A percentile compares a stretch with the other conserved stretches of the same genome.
phyloP scores from a whole-genome alignment of 2,329 filamentous ascomycete genomes.

The Alternaria metachromatica region DNA sequence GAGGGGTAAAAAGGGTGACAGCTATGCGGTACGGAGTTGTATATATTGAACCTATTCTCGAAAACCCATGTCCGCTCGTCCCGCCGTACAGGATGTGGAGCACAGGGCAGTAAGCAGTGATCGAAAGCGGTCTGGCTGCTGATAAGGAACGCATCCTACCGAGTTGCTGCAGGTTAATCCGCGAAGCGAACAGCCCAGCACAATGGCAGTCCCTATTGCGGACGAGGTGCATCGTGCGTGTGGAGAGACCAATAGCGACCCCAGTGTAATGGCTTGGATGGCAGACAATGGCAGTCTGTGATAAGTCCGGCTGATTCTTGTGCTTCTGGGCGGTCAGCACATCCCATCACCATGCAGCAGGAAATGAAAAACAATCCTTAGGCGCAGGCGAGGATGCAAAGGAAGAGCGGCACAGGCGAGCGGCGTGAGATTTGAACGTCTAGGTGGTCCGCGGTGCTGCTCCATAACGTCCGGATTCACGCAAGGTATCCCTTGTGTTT shows the following conservation, averaged over 20 bases:
- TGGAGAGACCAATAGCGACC: constrained; percentile 21
- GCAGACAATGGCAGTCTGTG: constrained; percentile 18
- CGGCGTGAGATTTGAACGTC: background rate
- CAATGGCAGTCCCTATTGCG: constrained; percentile 18
- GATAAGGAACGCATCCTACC: constrained; percentile 41
- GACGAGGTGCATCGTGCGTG: constrained; percentile 18
- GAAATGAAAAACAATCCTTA: constrained; percentile 16
- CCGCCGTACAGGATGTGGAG: constrained; percentile 34
- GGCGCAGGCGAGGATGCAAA: background rate
- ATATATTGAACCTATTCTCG: constrained; percentile 37
- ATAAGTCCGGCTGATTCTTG: constrained; percentile 32
- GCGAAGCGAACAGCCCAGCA: constrained; percentile 35
- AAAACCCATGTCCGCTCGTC: constrained; percentile 34
- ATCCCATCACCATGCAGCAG: constrained; percentile 20
- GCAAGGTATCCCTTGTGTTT: constrained; percentile 3
- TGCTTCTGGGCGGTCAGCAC: constrained; percentile 37
- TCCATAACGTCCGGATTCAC: constrained; percentile 2
- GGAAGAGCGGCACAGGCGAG: constrained; percentile 1
- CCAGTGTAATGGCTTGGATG: constrained; percentile 8
- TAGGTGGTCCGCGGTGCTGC: background rate
- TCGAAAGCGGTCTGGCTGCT: constrained; percentile 31
- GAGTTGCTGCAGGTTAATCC: constrained; percentile 23
- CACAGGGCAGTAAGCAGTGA: constrained; percentile 23
- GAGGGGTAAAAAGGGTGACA: constrained; percentile 21
- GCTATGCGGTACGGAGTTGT: constrained; percentile 27